Percentiles rank a stretch among this genome's conserved stretches.
Evolutionary conservation across 108 stramenopile genomes (phyloP).

Genomic region (Pseudonitzschia delicatissima): DNA sequence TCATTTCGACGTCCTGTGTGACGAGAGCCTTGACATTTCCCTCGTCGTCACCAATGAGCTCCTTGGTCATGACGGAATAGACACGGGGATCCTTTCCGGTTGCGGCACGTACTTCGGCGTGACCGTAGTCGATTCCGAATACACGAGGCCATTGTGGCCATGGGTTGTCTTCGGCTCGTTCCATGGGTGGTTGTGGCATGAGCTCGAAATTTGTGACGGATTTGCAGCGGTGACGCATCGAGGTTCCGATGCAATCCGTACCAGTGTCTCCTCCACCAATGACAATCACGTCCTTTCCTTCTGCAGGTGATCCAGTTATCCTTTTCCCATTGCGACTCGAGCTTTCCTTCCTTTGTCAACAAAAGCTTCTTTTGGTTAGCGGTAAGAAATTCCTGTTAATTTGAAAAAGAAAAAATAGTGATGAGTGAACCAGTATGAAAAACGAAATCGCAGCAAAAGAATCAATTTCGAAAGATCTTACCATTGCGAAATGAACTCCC

Average conservation of each 20-base stretch:
- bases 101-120: slow-evolving; percentile 92
- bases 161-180: slow-evolving; percentile 91
- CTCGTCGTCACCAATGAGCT: slow-evolving; percentile 89
- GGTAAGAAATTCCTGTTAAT: slow-evolving; percentile 88
- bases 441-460: slow-evolving; percentile 15
- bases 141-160: slow-evolving; percentile 99
- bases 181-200: slow-evolving; percentile 91
- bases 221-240: slow-evolving; percentile 97
- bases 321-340: slow-evolving; percentile 92
- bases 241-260: slow-evolving; percentile 97
- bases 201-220: slow-evolving; percentile 96
- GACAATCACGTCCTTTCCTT: slow-evolving; percentile 96
- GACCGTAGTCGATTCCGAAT: slow-evolving; percentile 95
- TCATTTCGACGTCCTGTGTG: slow-evolving; percentile 94
- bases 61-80: slow-evolving; percentile 96
- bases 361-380: slow-evolving; percentile 95
- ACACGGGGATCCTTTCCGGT: slow-evolving; percentile 95
- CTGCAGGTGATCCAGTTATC: slow-evolving; percentile 92
- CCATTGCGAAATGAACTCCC: slow-evolving; percentile 91
- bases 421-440: background rate
- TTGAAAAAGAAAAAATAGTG: slow-evolving; percentile 13
- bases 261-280: slow-evolving; percentile 98
- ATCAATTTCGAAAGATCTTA: slow-evolving; percentile 27
- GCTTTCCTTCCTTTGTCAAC: slow-evolving; percentile 89
- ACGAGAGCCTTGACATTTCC: slow-evolving; percentile 93